These are phyloP conservation scores for Cytospora paraplurivora DNA, from an alignment of 2,329 filamentous ascomycete genomes.

Conservation along the genomic window DNA sequence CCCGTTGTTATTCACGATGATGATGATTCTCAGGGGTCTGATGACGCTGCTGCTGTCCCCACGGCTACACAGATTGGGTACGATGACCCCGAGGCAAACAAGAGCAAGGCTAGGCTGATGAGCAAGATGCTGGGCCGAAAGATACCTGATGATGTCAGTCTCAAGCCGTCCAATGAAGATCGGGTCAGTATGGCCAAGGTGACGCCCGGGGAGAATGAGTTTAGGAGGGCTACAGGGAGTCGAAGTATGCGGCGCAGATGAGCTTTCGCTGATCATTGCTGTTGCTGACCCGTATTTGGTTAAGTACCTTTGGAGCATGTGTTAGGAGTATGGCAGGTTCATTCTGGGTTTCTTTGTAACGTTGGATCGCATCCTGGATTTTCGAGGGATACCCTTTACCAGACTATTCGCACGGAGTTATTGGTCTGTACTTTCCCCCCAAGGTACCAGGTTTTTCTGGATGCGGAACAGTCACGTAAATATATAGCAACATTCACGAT, in stretches of 20 bases:
- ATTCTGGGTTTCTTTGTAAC: neutral
- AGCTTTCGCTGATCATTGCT: neutral
- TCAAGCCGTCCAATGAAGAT: constrained; percentile 2
- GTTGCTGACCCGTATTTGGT: neutral
- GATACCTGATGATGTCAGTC: neutral
- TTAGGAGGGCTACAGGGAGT: neutral
- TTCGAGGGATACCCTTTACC: neutral
- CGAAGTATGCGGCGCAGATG: constrained; percentile 26
- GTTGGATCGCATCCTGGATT: neutral
- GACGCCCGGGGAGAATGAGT: neutral
- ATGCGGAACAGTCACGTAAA: neutral
- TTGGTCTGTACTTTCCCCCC: neutral
- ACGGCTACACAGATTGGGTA: constrained; percentile 58
- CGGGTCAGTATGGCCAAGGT: constrained; percentile 23
- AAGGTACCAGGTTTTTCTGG: neutral
- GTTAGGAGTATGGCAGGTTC: neutral
- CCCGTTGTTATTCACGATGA: constrained; percentile 20
- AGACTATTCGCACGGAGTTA: neutral
- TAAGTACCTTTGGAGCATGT: neutral
- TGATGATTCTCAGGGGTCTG: constrained; percentile 33
- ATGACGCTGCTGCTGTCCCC: constrained; percentile 35
- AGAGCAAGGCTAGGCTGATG: constrained; percentile 48
- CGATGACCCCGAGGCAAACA: constrained; percentile 51
- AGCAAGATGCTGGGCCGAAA: constrained; percentile 43
- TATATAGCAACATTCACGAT: neutral